These are phyloP conservation scores for Solanum aculeatissimum DNA, from an alignment of 305 asterid genomes.

Conservation along the genomic window DNA sequence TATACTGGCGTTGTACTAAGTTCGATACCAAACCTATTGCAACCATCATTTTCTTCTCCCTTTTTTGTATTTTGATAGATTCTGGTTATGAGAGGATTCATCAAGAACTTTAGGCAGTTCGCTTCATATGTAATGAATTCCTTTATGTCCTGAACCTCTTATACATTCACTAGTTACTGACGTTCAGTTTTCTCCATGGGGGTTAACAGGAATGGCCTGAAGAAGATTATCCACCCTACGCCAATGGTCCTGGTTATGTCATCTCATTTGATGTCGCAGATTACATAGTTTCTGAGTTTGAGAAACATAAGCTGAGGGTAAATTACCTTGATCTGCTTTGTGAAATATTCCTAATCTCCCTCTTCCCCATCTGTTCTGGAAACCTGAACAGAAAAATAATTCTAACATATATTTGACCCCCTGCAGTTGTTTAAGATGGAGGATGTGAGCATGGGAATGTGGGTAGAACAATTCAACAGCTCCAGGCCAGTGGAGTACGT, in stretches of 20 bases:
- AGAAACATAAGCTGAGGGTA: slow-evolving; percentile 76
- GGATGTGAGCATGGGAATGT: slow-evolving; percentile 99
- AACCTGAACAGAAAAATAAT: background rate
- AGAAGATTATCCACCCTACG: slow-evolving; percentile 84
- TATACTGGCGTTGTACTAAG: background rate
- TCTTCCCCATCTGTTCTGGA: background rate
- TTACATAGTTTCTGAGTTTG: slow-evolving; percentile 55
- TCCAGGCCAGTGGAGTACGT: slow-evolving; percentile 49
- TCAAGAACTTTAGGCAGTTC: background rate
- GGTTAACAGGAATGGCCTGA: slow-evolving; percentile 91
- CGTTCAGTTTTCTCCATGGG: slow-evolving; percentile 3
- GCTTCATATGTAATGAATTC: background rate
- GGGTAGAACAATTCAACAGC: slow-evolving; percentile 82
- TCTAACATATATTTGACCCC: background rate
- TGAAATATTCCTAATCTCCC: background rate
- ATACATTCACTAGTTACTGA: slow-evolving; percentile 1
- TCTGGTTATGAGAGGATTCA: background rate
- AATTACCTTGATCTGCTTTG: slow-evolving; percentile 8
- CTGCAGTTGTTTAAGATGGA: slow-evolving; percentile 97
- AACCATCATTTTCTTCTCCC: background rate
- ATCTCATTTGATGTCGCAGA: slow-evolving; percentile 68
- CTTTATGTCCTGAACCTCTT: background rate
- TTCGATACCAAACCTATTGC: background rate
- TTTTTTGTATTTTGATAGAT: background rate
- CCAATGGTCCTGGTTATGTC: slow-evolving; percentile 89